Evolutionary conservation across 176 grass and related monocot species (phyloP), one percentile per base, ranked within the genome.

Genomic region (Musa schizocarpa): DNA sequence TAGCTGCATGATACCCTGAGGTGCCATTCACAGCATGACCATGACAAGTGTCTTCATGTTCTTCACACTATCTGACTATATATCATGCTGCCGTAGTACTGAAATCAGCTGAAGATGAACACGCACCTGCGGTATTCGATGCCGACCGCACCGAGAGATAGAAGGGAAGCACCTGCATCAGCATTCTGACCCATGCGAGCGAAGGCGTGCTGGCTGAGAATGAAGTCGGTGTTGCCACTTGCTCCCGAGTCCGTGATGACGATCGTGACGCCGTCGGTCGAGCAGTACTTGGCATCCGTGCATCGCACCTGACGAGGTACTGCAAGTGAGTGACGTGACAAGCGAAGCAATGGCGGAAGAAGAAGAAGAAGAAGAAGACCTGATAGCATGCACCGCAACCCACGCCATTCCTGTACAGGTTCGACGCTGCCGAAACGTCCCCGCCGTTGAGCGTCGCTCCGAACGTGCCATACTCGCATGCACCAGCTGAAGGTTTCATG

Each of bases 361-460:
- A 25, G 10, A 65, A 65, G 21, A 12, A 25, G 10, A 65, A 65
- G 21, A 12, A 10, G 10, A 12, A 66, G 21, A 90, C 91, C 81
- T 91, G 81, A 74, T 88, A 96, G 88, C 87, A 94, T 74, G 82
- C 78, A 51, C 85, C 85, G 55, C 85, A 90, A 17, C 91, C 91
- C 52, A 90, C 80, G n/a, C 91, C 87, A 50, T 90, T 80, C 69
- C 87, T 88, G 81, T 94, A 95, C 3, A 90, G 85, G 65, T 78
- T 86, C 58, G 79, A 81, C 26, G 81, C 82, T 26, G 92, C 85
- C 11, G 92, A 86, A 63, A 90, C 83, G 70, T 96, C 52, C 4
- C 75, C 85, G 7, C 78, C 76, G 72, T 90, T 87, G 19, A 90
- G 79, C 58, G 83, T 84, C 19, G 92, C 88, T 19, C 83, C 83